A percentile compares a stretch with the other conserved stretches of the same genome.
phyloP scores from a whole-genome alignment of 768 basidiomycete genomes.

The Exsudoporus frostii region DNA sequence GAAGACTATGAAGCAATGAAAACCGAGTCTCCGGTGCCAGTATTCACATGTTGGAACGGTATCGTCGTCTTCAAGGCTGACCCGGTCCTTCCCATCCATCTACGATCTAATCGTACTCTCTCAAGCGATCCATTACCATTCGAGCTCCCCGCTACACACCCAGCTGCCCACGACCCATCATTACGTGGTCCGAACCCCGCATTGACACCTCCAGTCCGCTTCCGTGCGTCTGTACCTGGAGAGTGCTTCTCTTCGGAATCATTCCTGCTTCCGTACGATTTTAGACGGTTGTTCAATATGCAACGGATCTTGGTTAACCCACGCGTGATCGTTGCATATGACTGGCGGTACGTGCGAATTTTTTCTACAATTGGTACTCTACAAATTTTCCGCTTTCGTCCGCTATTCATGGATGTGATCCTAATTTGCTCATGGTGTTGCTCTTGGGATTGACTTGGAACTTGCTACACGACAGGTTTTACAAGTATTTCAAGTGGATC shows the following conservation, averaged over 20 bases:
- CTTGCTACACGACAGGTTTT: slow-evolving; percentile 19
- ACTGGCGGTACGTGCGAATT: slow-evolving; percentile 27
- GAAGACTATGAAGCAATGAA: slow-evolving; percentile 35
- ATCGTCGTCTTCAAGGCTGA: slow-evolving; percentile 40
- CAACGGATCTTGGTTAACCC: slow-evolving; percentile 38
- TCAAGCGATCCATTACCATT: slow-evolving; percentile 29
- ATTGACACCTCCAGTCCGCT: slow-evolving; percentile 13
- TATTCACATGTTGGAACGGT: slow-evolving; percentile 47
- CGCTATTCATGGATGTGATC: neutral
- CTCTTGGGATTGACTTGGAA: neutral
- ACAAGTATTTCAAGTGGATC: slow-evolving; percentile 35
- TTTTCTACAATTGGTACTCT: neutral
- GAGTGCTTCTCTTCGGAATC: slow-evolving; percentile 35
- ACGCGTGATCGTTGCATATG: slow-evolving; percentile 37
- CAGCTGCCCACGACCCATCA: slow-evolving; percentile 6
- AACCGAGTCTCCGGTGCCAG: slow-evolving; percentile 39
- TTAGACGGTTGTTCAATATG: slow-evolving; percentile 39
- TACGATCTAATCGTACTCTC: slow-evolving; percentile 38
- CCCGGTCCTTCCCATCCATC: slow-evolving; percentile 37
- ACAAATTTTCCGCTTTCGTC: neutral
- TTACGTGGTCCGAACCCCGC: slow-evolving; percentile 17
- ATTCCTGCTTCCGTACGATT: slow-evolving; percentile 42
- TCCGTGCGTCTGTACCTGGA: slow-evolving; percentile 13
- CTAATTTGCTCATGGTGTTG: neutral
- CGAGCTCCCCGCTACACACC: slow-evolving; percentile 13